Percentiles rank a stretch among this genome's conserved stretches.
Evolutionary conservation across 306 rosid species (phyloP).

Genomic region (Chamaecrista fasciculata): DNA sequence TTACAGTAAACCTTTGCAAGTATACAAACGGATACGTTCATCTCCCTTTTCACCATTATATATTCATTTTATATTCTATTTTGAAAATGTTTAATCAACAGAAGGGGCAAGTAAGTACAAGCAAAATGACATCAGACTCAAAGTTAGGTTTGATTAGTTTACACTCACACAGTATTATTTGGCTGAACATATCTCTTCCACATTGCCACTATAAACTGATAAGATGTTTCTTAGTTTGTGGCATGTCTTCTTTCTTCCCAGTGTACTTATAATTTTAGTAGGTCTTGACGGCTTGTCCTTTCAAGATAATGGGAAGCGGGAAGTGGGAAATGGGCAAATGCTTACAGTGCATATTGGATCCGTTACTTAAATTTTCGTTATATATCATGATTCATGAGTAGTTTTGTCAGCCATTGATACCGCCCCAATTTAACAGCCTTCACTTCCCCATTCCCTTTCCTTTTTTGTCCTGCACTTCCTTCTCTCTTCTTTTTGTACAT

Average conservation of each 20-base stretch:
- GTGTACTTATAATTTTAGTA: not conserved
- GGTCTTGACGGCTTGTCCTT: not conserved
- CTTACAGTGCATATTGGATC: not conserved
- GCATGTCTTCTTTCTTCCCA: not conserved
- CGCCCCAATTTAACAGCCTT: not conserved
- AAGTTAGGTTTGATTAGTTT: slow-evolving; percentile 11
- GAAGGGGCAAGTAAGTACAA: not conserved
- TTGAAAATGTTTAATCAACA: not conserved
- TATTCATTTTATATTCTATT: not conserved
- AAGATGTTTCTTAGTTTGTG: not conserved
- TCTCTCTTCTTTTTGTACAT: not conserved
- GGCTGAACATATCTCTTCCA: not conserved
- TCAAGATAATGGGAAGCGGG: not conserved
- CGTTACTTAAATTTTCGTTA: not conserved
- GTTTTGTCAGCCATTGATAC: too few relatives aligned
- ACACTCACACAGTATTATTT: not conserved
- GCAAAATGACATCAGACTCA: not conserved
- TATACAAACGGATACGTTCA: not conserved
- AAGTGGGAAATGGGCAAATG: not conserved
- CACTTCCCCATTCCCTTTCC: not conserved
- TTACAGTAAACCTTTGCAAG: not conserved
- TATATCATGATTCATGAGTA: too few relatives aligned
- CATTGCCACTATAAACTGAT: not conserved
- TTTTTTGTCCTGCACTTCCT: not conserved
- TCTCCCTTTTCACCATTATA: not conserved